Evolutionary conservation across 331 rosid genomes (phyloP).

Genomic region (Telfairia occidentalis): DNA sequence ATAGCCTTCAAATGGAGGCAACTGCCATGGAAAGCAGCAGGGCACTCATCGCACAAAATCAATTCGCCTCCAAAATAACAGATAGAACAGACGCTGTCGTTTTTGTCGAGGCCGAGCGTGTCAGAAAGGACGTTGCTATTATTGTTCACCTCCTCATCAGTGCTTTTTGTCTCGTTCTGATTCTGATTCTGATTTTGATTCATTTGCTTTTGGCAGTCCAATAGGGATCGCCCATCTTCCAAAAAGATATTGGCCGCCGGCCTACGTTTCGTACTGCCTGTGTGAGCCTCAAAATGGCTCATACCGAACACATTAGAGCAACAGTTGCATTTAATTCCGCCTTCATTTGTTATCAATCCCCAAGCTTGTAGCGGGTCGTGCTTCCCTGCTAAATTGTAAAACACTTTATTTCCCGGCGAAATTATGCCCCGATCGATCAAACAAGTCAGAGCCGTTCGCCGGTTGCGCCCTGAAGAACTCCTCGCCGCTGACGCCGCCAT

Average conservation of each 20-base stretch:
- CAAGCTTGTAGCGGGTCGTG: neutral
- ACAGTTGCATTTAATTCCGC: constrained; percentile 47
- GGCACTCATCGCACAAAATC: constrained; percentile 47
- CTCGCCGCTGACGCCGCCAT: neutral
- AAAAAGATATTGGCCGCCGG: constrained; percentile 46
- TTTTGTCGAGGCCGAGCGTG: neutral
- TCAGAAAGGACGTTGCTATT: neutral
- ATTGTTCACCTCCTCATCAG: neutral
- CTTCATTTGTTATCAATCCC: constrained; percentile 30
- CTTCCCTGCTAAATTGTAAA: constrained; percentile 14
- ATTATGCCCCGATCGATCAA: constrained; percentile 29
- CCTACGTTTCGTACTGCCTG: constrained; percentile 42
- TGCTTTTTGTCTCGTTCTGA: neutral
- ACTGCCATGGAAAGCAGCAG: constrained; percentile 37
- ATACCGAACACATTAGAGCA: constrained; percentile 26
- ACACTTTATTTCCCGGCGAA: constrained; percentile 14
- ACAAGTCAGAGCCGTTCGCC: constrained; percentile 20
- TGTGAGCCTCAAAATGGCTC: constrained; percentile 46
- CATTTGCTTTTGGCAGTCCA: constrained; percentile 33
- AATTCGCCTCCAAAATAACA: constrained; percentile 50
- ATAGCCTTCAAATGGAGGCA: constrained; percentile 36
- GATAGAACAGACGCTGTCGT: constrained; percentile 35
- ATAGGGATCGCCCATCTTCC: constrained; percentile 47
- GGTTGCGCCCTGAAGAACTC: neutral
- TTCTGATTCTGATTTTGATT: neutral